A percentile compares a stretch with the other conserved stretches of the same genome.
phyloP scores from a whole-genome alignment of 495 filamentous ascomycete species.

The Trichoderma reesei region DNA sequence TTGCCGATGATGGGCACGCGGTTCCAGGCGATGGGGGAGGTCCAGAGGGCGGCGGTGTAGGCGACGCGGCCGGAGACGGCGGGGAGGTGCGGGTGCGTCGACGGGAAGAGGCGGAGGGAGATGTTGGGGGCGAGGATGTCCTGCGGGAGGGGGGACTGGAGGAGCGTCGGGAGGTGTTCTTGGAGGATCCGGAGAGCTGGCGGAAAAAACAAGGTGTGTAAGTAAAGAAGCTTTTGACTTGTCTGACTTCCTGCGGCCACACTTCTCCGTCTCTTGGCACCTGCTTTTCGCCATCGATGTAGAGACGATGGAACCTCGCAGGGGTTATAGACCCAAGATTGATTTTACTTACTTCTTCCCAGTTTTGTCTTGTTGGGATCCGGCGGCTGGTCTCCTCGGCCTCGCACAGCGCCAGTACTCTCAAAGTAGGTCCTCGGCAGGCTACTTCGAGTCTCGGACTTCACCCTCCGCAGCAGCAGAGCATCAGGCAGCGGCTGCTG shows the following conservation, averaged over 20 bases:
- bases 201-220: not conserved
- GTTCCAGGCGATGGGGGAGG: conserved; percentile 90
- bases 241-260: too few species aligned
- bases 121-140: conserved; percentile 84
- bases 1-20: conserved; percentile 81
- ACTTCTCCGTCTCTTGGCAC: not conserved
- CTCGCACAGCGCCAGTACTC: conserved; percentile 4
- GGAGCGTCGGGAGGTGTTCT: conserved; percentile 72
- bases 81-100: conserved; percentile 90
- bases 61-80: conserved; percentile 80
- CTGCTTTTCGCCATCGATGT: too few species aligned
- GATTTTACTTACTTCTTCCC: conserved; percentile 61
- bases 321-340: too few species aligned
- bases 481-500: not conserved
- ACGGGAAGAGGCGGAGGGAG: conserved; percentile 90
- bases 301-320: too few species aligned
- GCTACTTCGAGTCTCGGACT: not conserved
- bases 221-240: not conserved
- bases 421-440: conserved; percentile 8
- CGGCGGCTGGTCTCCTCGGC: conserved; percentile 30
- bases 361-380: conserved; percentile 74
- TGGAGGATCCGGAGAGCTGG: conserved; percentile 79
- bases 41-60: conserved; percentile 91
- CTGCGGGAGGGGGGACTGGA: conserved; percentile 72
- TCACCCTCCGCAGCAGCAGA: not conserved